A percentile compares a stretch with the other conserved stretches of the same genome.
These are phyloP conservation scores for Capsaspora owczarzaki DNA, from an alignment of 78 protist species.

Conservation along the genomic window DNA sequence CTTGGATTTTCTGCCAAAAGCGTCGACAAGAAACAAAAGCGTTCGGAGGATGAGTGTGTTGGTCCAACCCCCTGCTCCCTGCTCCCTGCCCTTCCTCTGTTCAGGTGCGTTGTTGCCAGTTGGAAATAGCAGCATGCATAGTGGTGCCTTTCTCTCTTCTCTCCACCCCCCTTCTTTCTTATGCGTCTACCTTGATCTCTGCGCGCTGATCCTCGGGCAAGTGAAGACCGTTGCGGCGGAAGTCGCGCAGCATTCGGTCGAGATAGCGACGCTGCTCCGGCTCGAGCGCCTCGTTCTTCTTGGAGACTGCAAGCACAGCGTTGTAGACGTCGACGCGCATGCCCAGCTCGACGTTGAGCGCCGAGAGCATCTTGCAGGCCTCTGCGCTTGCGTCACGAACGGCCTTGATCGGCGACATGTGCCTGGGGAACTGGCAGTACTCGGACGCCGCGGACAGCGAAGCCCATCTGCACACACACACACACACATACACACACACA, in stretches of 20 bases:
- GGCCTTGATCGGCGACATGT: too few relatives aligned
- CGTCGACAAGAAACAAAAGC: too few relatives aligned
- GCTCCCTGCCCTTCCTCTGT: too few relatives aligned
- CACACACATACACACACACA: too few relatives aligned
- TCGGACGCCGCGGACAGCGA: too few relatives aligned
- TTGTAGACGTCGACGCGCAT: conserved; percentile 24
- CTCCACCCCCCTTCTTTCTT: background rate
- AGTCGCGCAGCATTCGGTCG: conserved; percentile 23
- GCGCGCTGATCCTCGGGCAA: conserved; percentile 8
- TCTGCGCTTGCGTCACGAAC: conserved; percentile 18
- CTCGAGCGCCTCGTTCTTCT: background rate
- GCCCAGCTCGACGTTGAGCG: background rate
- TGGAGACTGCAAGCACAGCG: background rate
- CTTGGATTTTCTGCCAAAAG: background rate
- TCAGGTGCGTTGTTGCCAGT: too few relatives aligned
- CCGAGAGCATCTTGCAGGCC: background rate
- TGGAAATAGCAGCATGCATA: too few relatives aligned
- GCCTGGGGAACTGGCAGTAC: too few relatives aligned
- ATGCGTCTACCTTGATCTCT: background rate
- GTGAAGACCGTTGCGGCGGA: conserved; percentile 39
- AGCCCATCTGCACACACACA: too few relatives aligned
- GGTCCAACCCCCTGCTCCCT: too few relatives aligned
- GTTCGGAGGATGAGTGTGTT: too few relatives aligned
- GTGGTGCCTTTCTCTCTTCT: background rate
- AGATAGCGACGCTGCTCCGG: conserved; percentile 18